Base-by-base conservation (phyloP, 768 basidiomycete genomes). In the Kwoniella heveanensis region DNA sequence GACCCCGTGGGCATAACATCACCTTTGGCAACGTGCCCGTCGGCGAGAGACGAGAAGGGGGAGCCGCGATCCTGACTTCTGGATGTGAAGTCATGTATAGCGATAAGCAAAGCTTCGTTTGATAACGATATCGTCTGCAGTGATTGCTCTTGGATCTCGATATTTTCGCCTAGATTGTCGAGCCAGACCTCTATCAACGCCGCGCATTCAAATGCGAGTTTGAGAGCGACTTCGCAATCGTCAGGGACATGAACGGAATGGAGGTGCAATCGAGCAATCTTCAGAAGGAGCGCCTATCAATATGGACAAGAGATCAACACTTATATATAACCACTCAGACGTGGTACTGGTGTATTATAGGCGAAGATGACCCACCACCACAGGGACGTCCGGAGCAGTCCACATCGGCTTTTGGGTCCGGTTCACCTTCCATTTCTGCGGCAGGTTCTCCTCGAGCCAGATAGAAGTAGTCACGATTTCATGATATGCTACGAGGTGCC, bases 401-500 rank as follows among this genome's bases (percentile, higher is more conserved):
- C 69, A 70, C 6, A 30, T 54, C 13, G 54, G 27, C 22, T n/a
- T 46, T 10, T 49, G 44, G 17, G 52, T 29, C 15, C 47, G 32
- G 3, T 54, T 44, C 52, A 64, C 54, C 8, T 29, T 48, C 54
- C 52, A 57, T 26, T 64, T 30, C 21, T 46, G 32, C 9, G 66
- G 60, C 19, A 71, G 54, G 10, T 50, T 53, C 10, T 29, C 22
- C 21, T 65, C 60, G 21, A 71, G 21, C 39, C 55, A 51, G 3
- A 27, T 1, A 1, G 54, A 37, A 1, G 57, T 53, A 9, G 52
- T 54, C 54, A 64, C 54, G n/a, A 71, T 62, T 49, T 71, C 70
- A 15, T 53, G 27, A 48, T 60, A 68, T 2, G 70, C 70, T 2
- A n/a, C 8, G 1, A 67, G 67, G 39, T 66, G 50, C 25, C 57